phyloP scores from a whole-genome alignment of 331 rosid species.

The Ulmus americana region DNA sequence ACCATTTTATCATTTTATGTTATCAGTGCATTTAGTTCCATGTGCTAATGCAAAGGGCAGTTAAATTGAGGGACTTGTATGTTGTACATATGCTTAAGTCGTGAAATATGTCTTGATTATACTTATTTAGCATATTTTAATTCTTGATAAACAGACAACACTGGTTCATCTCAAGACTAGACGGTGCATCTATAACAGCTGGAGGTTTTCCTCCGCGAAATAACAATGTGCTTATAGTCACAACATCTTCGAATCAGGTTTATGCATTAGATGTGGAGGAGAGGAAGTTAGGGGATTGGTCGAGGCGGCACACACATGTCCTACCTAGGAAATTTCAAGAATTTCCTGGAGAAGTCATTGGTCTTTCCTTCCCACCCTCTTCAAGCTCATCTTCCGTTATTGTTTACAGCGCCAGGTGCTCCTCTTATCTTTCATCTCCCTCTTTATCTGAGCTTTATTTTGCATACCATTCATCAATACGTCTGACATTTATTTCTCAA shows the following conservation, averaged over 20 bases:
- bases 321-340: slow-evolving; percentile 84
- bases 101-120: neutral
- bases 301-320: slow-evolving; percentile 51
- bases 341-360: slow-evolving; percentile 96
- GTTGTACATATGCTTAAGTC: too few species aligned
- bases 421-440: slow-evolving; percentile 1
- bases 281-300: slow-evolving; percentile 85
- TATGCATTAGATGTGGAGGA: slow-evolving; percentile 87
- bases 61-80: neutral
- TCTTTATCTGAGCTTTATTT: too few species aligned
- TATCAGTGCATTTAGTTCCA: too few species aligned
- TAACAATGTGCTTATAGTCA: slow-evolving; percentile 59
- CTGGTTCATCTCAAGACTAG: slow-evolving; percentile 91
- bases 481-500: neutral
- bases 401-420: slow-evolving; percentile 90
- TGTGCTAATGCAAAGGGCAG: neutral
- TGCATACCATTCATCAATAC: neutral
- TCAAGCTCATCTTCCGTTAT: slow-evolving; percentile 56
- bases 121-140: neutral
- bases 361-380: slow-evolving; percentile 79
- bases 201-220: slow-evolving; percentile 80
- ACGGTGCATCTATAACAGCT: slow-evolving; percentile 84
- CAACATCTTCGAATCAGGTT: slow-evolving; percentile 85
- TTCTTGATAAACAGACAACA: slow-evolving; percentile 61
- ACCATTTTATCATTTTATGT: neutral